Percentiles rank a stretch among this genome's conserved stretches.
Evolutionary conservation across 495 filamentous ascomycete species (phyloP).

Genomic region (Penicillium riverlandense): DNA sequence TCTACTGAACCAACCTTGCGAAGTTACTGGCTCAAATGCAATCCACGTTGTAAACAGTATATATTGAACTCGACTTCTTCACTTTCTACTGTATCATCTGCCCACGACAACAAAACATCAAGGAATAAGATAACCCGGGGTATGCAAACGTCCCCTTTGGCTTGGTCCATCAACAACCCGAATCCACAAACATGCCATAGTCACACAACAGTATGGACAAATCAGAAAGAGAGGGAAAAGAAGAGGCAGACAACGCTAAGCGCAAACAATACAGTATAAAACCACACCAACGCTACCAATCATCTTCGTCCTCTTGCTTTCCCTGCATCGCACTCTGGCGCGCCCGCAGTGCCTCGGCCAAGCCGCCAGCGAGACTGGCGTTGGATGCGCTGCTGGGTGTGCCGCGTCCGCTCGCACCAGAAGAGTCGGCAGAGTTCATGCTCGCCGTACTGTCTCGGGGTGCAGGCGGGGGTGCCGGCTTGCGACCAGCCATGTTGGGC

Average conservation of each 20-base stretch:
- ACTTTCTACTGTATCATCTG: too few species aligned
- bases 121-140: too few species aligned
- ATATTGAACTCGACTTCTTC: neutral
- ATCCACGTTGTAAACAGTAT: neutral
- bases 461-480: slow-evolving; percentile 54
- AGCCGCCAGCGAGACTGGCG: slow-evolving; percentile 68
- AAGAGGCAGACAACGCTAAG: slow-evolving; percentile 18
- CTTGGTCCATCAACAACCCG: neutral
- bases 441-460: slow-evolving; percentile 68
- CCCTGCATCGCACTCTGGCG: slow-evolving; percentile 65
- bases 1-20: neutral
- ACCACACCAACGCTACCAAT: slow-evolving; percentile 43
- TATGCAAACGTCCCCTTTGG: too few species aligned
- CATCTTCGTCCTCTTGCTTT: slow-evolving; percentile 57
- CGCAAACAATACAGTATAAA: slow-evolving; percentile 8
- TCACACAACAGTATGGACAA: neutral
- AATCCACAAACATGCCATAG: slow-evolving; percentile 1
- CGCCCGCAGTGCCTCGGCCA: slow-evolving; percentile 75
- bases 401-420: slow-evolving; percentile 57
- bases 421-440: slow-evolving; percentile 54
- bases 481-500: slow-evolving; percentile 59
- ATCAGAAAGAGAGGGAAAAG: slow-evolving; percentile 1
- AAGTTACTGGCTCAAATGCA: neutral
- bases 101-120: too few species aligned
- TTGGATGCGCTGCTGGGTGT: slow-evolving; percentile 63